Evolutionary conservation across 345 rosid species (phyloP), one percentile per base, ranked within the genome.

Genomic region (Salix dunnii): DNA sequence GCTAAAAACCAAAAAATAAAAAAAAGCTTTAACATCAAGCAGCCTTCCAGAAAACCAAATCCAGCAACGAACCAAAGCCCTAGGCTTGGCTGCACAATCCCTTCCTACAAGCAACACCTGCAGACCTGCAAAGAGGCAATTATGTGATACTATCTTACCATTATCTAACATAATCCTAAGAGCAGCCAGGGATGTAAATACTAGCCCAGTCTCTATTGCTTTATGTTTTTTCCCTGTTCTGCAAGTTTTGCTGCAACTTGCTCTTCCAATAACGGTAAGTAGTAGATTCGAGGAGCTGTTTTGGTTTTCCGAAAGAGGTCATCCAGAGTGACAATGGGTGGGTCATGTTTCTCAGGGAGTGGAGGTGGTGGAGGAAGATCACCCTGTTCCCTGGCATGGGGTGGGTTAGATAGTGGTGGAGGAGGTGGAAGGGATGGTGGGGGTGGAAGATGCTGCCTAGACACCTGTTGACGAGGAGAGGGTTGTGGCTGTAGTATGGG

Each of bases 201-300:
- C 67, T 75, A 83, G 84, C 38, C 75, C 42, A 75, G 77, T 71
- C 86, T 80, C 88, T 83, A 82, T 83, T 83, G 87, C 90, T 82
- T 72, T 33, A 49, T 68, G 51, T 63, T 80, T 78, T 77, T 85
- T 12, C 84, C 84, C 69, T 42, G 82, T 4, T 89, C 84, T 20
- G 87, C 89, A 76, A 78, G 90, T 81, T 96, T 94, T n/a, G 87
- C 90, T 31, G 93, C 91, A 77, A 90, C 98, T 84, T 91, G 91
- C 25, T 91, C 93, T 61, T 96, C 99, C 14, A 98, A 89, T 80
- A 96, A 79, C 40, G 98, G 99, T 77, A 96, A 79, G 84, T 92
- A 96, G 80, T 96, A 96, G 80, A 96, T 94, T 78, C 97, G 87
- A n/a, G 99, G 99, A 64, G 92, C 85, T 76, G 98, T 93, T 75